Conservation (phyloP, 495 filamentous ascomycete species). For the Oleoguttula mirabilis region DNA sequence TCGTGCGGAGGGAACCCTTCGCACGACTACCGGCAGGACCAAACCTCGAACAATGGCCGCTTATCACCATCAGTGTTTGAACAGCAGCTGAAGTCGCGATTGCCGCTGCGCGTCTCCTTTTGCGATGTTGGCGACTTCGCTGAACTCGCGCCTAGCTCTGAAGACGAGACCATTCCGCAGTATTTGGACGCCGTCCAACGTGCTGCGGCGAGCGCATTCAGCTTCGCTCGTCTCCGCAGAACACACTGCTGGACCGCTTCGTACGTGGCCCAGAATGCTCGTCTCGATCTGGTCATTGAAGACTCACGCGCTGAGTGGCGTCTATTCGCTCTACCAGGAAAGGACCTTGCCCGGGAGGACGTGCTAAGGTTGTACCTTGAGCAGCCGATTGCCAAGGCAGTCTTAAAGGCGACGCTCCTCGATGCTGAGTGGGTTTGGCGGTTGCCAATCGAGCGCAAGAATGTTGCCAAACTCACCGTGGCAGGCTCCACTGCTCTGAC, state of each 20-base stretch:
- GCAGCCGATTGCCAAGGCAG: constrained; percentile 46
- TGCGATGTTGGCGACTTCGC: too few relatives aligned
- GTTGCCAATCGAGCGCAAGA: constrained; percentile 10
- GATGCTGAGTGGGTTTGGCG: constrained; percentile 16
- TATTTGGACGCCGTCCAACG: constrained; percentile 28
- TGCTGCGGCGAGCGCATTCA: constrained; percentile 34
- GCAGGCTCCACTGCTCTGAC: constrained; percentile 7
- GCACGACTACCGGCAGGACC: constrained; percentile 36
- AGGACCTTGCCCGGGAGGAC: constrained; percentile 30
- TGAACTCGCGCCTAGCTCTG: too few relatives aligned
- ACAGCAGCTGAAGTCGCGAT: constrained; percentile 16
- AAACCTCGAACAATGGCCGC: constrained; percentile 22
- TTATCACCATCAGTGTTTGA: constrained; percentile 39
- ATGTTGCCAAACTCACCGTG: too few relatives aligned
- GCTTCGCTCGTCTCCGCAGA: constrained; percentile 37
- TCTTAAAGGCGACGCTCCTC: constrained; percentile 21
- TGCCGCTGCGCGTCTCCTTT: constrained; percentile 23
- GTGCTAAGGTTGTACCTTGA: constrained; percentile 36
- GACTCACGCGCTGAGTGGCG: constrained; percentile 38
- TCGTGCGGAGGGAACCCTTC: constrained; percentile 45
- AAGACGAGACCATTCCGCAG: background rate
- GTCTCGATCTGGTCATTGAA: constrained; percentile 40
- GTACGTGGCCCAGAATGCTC: constrained; percentile 35
- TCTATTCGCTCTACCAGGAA: constrained; percentile 38
- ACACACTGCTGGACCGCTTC: constrained; percentile 40